Evolutionary conservation across 495 filamentous ascomycete genomes (phyloP).

Genomic region (Wilcoxina mikolae): DNA sequence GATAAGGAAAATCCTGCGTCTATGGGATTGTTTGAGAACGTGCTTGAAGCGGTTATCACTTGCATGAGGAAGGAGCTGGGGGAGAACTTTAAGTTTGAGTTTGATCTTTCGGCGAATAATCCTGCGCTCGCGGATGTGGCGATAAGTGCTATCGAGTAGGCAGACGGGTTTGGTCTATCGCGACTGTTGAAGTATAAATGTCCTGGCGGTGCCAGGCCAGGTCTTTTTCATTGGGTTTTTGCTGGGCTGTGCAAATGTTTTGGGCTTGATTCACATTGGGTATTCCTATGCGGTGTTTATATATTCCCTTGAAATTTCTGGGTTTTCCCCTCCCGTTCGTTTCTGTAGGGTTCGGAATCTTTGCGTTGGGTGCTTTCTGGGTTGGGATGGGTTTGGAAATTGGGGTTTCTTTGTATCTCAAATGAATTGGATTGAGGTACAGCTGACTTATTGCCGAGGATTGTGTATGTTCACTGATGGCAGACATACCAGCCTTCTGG

Average conservation of each 20-base stretch:
- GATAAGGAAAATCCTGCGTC: slow-evolving; percentile 43
- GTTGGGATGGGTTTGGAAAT: neutral
- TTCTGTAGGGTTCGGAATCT: too few relatives aligned
- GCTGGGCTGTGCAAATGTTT: neutral
- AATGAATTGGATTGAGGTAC: too few relatives aligned
- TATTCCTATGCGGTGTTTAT: neutral
- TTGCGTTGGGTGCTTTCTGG: neutral
- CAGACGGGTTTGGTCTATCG: too few relatives aligned
- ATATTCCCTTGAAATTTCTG: neutral
- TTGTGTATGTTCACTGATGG: too few relatives aligned
- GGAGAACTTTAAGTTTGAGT: slow-evolving; percentile 43
- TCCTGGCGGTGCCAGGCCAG: too few relatives aligned
- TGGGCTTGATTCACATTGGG: neutral
- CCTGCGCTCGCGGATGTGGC: neutral
- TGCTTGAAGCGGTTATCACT: slow-evolving; percentile 41
- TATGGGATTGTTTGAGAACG: slow-evolving; percentile 44
- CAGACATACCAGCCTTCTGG: too few relatives aligned
- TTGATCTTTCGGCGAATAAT: neutral
- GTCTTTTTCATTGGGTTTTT: neutral
- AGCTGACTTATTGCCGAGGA: too few relatives aligned
- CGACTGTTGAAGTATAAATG: neutral
- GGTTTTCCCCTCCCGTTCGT: too few relatives aligned
- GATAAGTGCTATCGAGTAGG: neutral
- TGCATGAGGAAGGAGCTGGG: slow-evolving; percentile 43
- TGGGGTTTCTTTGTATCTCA: neutral